Evolutionary conservation across 768 basidiomycete species (phyloP).

Genomic region (Leccinum aurantiacum): DNA sequence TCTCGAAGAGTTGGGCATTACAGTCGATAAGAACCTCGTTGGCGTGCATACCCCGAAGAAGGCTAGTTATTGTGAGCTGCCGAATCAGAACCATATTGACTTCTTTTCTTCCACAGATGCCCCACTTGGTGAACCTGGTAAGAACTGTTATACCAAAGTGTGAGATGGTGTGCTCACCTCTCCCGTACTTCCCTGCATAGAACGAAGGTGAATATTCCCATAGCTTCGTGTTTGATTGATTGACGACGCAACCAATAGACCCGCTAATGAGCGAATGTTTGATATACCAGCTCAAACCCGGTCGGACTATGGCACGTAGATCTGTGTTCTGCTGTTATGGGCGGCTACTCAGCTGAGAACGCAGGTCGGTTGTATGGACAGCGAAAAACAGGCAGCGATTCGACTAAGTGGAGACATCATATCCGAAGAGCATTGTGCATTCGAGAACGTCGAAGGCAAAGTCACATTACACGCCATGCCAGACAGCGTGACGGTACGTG

Average conservation of each 20-base stretch:
- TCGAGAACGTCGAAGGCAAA: slow-evolving; percentile 83
- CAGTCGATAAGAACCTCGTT: slow-evolving; percentile 93
- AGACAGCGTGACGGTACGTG: slow-evolving; percentile 78
- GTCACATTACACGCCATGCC: slow-evolving; percentile 80
- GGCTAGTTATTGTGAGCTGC: slow-evolving; percentile 36
- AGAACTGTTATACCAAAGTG: slow-evolving; percentile 34
- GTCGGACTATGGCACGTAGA: slow-evolving; percentile 66
- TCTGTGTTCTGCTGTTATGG: slow-evolving; percentile 1
- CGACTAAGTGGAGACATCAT: slow-evolving; percentile 92
- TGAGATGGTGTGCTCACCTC: slow-evolving; percentile 13
- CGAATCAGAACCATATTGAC: slow-evolving; percentile 12
- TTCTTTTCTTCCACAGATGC: slow-evolving; percentile 57
- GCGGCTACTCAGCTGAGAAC: slow-evolving; percentile 14
- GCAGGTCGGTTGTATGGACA: slow-evolving; percentile 87
- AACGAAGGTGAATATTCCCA: slow-evolving; percentile 60
- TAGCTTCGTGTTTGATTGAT: not conserved
- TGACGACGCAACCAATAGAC: slow-evolving; percentile 47
- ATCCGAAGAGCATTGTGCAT: slow-evolving; percentile 87
- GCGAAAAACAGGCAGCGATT: slow-evolving; percentile 79
- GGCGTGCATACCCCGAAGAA: slow-evolving; percentile 99
- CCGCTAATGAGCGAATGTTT: slow-evolving; percentile 96
- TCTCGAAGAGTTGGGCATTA: slow-evolving; percentile 95
- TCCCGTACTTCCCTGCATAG: slow-evolving; percentile 33
- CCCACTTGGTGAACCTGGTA: slow-evolving; percentile 91
- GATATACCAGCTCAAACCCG: slow-evolving; percentile 88